A percentile compares a stretch with the other conserved stretches of the same genome.
Evolutionary conservation across 192 early-diverging fungal species (phyloP).

Genomic region (Pecoramyces ruminantium): DNA sequence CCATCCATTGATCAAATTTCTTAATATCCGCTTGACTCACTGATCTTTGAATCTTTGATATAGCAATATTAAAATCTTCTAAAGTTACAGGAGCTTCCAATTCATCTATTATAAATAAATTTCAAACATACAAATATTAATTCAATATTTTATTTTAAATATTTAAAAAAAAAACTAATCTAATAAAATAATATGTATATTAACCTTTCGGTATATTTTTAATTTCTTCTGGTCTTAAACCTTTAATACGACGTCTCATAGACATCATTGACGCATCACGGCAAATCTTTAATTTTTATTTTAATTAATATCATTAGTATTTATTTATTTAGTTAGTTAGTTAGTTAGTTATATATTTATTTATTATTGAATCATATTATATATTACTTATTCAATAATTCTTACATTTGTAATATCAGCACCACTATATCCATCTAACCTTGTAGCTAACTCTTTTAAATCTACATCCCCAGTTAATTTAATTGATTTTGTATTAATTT

Average conservation of each 20-base stretch:
- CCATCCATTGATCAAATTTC: conserved; percentile 43
- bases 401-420: conserved; percentile 45
- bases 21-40: conserved; percentile 34
- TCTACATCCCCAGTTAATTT: conserved; percentile 22
- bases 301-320: too few relatives aligned
- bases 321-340: too few relatives aligned
- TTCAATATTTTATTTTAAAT: too few relatives aligned
- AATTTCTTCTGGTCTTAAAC: conserved; percentile 34
- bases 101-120: conserved; percentile 20
- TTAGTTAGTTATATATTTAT: too few relatives aligned
- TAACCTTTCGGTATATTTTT: conserved; percentile 26
- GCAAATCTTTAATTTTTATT: conserved; percentile 9
- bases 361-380: too few relatives aligned
- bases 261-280: conserved; percentile 17
- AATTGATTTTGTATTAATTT: conserved; percentile 28
- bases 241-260: conserved; percentile 34
- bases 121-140: too few relatives aligned
- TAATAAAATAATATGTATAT: conserved; percentile 4
- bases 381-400: background rate
- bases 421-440: conserved; percentile 36
- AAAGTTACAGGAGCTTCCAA: conserved; percentile 28
- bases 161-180: conserved; percentile 1
- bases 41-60: conserved; percentile 34
- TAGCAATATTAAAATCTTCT: conserved; percentile 28
- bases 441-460: conserved; percentile 26